Evolutionary conservation across 225 moss, liverwort and hornwort genomes (phyloP), one percentile per base, ranked within the genome.

Genomic region (Polytrichum commune): DNA sequence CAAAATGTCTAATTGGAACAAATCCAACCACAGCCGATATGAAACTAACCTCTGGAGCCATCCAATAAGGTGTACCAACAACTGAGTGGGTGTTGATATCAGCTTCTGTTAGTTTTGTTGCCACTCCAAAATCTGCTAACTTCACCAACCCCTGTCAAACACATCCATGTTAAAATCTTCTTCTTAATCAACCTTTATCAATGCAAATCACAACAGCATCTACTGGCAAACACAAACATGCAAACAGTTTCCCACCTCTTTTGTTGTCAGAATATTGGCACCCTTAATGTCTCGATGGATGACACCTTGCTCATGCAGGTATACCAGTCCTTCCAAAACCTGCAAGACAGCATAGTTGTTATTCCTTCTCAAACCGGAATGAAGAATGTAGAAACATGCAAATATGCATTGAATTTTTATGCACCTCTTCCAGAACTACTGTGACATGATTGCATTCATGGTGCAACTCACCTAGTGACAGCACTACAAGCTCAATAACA

Each of bases 231-330:
- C 33, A 54, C 29, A 56, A 79, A 62, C 65, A 38, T 53, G 29
- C 66, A 67, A 29, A 8, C 60, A 63, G 68, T 20, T 69, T 28
- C 33, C 55, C 71, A 94, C 97, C 94, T 97, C 92, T 84, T 97
- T 94, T 19, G 94, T 97, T 4, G 91, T 94, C 24, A 97, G 94
- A 73, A 97, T 97, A 74, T 97, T 97, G 53, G 97, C 97, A 53
- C 97, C 97, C 80, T 97, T 97, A 67, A 97, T 97, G 79, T 97
- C 94, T 72, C 94, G 80, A 69, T 94, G 97, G 74, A 97, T 97
- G 66, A 97, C 92, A 75, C 97, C 97, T 85, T 97, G 94, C 67
- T 97, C 94, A 75, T 97, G 94, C 72, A 97, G 74, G 75, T 94
- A 97, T 9, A 97, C 94, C 73, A 97, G 85, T 76, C 97, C 94